Evolutionary conservation across 2,329 filamentous ascomycete genomes (phyloP).

Genomic region (Cercospora sp.): DNA sequence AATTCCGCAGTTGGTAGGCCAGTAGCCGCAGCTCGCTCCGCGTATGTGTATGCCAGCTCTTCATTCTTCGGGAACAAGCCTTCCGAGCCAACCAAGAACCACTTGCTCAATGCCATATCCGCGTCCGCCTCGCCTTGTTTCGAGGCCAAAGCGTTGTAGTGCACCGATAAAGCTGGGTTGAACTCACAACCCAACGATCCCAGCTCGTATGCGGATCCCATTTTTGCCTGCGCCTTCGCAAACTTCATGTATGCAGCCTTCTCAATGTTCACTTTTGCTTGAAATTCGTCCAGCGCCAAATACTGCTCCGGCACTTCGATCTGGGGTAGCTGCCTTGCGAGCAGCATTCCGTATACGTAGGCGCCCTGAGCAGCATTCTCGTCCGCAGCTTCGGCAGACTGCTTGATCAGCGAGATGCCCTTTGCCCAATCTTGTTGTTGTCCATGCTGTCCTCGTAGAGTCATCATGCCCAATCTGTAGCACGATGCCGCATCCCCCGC

Average conservation of each 20-base stretch:
- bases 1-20: slow-evolving; percentile 91
- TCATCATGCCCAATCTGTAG: slow-evolving; percentile 94
- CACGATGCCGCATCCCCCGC: slow-evolving; percentile 84
- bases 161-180: slow-evolving; percentile 84
- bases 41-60: slow-evolving; percentile 86
- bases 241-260: slow-evolving; percentile 96
- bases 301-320: slow-evolving; percentile 74
- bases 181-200: slow-evolving; percentile 94
- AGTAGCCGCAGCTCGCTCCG: slow-evolving; percentile 76
- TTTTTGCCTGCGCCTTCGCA: slow-evolving; percentile 93
- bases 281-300: slow-evolving; percentile 69
- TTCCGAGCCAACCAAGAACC: slow-evolving; percentile 96
- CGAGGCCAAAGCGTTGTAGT: slow-evolving; percentile 92
- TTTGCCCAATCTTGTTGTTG: slow-evolving; percentile 76
- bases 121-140: slow-evolving; percentile 91
- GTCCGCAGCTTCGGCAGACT: slow-evolving; percentile 82
- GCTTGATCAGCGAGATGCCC: slow-evolving; percentile 79
- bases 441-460: slow-evolving; percentile 87
- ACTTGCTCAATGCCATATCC: slow-evolving; percentile 94
- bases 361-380: slow-evolving; percentile 96
- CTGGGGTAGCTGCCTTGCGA: slow-evolving; percentile 87
- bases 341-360: slow-evolving; percentile 85
- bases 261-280: slow-evolving; percentile 84
- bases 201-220: slow-evolving; percentile 93
- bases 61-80: slow-evolving; percentile 94